phyloP scores from a whole-genome alignment of 1,139 yeast species.

The Saccharomyces hybrid region DNA sequence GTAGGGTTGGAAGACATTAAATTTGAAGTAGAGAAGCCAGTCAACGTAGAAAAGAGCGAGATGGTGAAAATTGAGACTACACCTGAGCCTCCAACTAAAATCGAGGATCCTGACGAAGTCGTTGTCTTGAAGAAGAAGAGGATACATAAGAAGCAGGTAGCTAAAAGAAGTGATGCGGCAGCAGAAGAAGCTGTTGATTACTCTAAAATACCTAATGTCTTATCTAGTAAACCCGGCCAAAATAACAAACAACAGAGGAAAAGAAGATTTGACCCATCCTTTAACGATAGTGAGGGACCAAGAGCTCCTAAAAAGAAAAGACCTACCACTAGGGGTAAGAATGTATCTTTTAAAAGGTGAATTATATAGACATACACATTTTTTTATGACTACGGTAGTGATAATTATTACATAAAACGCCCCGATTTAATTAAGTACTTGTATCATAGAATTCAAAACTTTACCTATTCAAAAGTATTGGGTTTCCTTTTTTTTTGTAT shows the following conservation, averaged over 20 bases:
- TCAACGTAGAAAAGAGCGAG: not conserved
- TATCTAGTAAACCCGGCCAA: slow-evolving; percentile 23
- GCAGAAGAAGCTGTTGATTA: slow-evolving; percentile 39
- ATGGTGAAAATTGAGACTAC: not conserved
- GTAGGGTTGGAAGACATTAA: not conserved
- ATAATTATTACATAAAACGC: not conserved
- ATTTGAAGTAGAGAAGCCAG: not conserved
- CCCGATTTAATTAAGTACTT: no score
- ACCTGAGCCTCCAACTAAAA: slow-evolving; percentile 5
- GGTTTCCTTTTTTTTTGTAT: not conserved
- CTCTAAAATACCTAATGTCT: slow-evolving; percentile 41
- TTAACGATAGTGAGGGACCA: slow-evolving; percentile 42
- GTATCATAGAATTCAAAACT: no score
- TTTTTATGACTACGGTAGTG: not conserved
- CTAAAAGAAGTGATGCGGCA: slow-evolving; percentile 11
- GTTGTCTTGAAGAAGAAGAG: slow-evolving; percentile 40
- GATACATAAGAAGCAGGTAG: slow-evolving; percentile 13
- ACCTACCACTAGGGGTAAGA: slow-evolving; percentile 39
- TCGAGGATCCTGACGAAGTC: slow-evolving; percentile 40
- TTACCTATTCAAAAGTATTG: no score
- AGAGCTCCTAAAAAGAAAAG: slow-evolving; percentile 42
- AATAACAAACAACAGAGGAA: slow-evolving; percentile 34
- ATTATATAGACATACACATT: not conserved
- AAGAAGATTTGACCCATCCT: slow-evolving; percentile 57
- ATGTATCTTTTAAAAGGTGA: slow-evolving; percentile 40